Evolutionary conservation across 345 rosid species (phyloP).

Genomic region (Moricandia arvensis): DNA sequence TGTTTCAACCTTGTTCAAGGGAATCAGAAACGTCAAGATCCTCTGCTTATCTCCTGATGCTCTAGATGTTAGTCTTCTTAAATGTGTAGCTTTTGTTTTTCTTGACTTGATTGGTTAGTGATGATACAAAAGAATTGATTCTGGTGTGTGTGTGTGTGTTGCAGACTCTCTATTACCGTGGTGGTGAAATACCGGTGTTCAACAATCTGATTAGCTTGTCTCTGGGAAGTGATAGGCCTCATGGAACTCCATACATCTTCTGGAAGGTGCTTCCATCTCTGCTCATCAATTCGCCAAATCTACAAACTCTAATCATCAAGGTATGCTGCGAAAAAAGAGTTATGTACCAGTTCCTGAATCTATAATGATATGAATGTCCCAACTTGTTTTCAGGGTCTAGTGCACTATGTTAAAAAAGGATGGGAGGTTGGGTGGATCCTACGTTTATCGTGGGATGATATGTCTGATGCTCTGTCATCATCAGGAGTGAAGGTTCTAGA

Average conservation of each 20-base stretch:
- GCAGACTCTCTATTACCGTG: constrained; percentile 35
- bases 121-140: not conserved
- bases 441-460: not conserved
- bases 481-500: constrained; percentile 19
- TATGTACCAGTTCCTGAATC: not conserved
- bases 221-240: constrained; percentile 30
- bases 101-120: not conserved
- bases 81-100: not conserved
- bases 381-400: constrained; percentile 22
- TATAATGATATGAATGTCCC: not conserved
- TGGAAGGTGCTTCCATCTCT: constrained; percentile 22
- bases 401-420: constrained; percentile 16
- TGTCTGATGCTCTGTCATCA: constrained; percentile 19
- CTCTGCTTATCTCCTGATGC: constrained; percentile 36
- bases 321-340: not conserved
- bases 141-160: constrained; percentile 6
- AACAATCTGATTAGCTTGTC: constrained; percentile 27
- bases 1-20: constrained; percentile 20
- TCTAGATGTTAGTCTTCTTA: constrained; percentile 16
- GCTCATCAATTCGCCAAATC: constrained; percentile 18
- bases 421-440: not conserved
- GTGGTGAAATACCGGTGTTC: constrained; percentile 17
- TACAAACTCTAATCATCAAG: constrained; percentile 35
- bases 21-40: constrained; percentile 16
- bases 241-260: constrained; percentile 24